Evolutionary conservation across 352 stramenopile species (phyloP).

Genomic region (Phytophthora multivora): DNA sequence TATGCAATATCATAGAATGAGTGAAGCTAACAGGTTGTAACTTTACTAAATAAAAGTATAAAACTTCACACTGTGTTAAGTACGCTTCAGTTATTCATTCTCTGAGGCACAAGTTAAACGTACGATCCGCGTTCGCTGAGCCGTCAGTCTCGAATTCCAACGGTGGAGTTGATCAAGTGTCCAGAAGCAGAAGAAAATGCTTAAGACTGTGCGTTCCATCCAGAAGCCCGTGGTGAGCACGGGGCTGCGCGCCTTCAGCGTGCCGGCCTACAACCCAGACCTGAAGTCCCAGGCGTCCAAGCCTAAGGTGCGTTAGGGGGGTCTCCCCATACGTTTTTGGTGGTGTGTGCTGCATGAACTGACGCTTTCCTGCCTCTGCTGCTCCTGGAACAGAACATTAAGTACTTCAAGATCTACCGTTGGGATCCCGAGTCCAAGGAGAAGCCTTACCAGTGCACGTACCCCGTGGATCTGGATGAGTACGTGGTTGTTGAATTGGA

Average conservation of each 20-base stretch:
- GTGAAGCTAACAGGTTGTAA: neutral
- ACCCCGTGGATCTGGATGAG: slow-evolving; percentile 97
- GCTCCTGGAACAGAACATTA: slow-evolving; percentile 85
- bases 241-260: slow-evolving; percentile 62
- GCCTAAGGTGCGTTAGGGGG: slow-evolving; percentile 62
- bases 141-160: slow-evolving; percentile 48
- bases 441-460: slow-evolving; percentile 96
- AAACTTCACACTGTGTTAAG: slow-evolving; percentile 9
- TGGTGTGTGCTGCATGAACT: slow-evolving; percentile 8
- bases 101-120: slow-evolving; percentile 12
- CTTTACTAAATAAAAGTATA: neutral
- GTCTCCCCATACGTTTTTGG: slow-evolving; percentile 9
- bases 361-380: slow-evolving; percentile 14
- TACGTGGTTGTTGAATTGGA: slow-evolving; percentile 54
- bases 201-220: slow-evolving; percentile 32
- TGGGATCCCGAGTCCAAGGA: slow-evolving; percentile 96
- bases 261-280: slow-evolving; percentile 55
- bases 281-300: slow-evolving; percentile 77
- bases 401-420: slow-evolving; percentile 99
- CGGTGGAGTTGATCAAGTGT: slow-evolving; percentile 18
- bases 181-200: slow-evolving; percentile 30
- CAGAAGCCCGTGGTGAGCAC: slow-evolving; percentile 43
- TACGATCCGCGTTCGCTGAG: slow-evolving; percentile 25
- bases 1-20: neutral
- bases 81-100: slow-evolving; percentile 25